A percentile compares a stretch with the other conserved stretches of the same genome.
phyloP scores from a whole-genome alignment of 2,329 filamentous ascomycete species.

The Alternaria sp. region DNA sequence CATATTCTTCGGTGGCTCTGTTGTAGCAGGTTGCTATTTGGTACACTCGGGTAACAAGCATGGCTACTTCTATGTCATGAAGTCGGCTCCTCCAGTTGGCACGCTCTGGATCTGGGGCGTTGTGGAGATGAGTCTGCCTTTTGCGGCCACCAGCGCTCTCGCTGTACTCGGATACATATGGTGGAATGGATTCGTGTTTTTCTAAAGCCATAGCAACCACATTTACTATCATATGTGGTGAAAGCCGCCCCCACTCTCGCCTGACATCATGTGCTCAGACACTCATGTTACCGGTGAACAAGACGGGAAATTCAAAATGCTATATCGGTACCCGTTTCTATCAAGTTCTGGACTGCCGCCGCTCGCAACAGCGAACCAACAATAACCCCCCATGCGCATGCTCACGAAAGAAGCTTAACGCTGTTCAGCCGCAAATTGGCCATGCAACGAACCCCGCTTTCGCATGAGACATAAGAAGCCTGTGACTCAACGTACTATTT shows the following conservation, averaged over 20 bases:
- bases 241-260: not conserved
- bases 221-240: too few relatives aligned
- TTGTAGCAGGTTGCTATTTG: conserved; percentile 76
- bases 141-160: conserved; percentile 66
- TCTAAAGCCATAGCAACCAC: conserved; percentile 31
- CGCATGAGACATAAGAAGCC: not conserved
- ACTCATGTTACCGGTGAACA: not conserved
- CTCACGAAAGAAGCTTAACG: not conserved
- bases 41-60: conserved; percentile 81
- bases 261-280: not conserved
- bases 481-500: not conserved
- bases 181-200: conserved; percentile 63
- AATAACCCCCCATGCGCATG: not conserved
- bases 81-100: conserved; percentile 85
- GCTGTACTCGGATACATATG: conserved; percentile 62
- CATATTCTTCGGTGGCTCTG: conserved; percentile 70
- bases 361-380: not conserved
- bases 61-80: conserved; percentile 89
- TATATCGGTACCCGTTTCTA: not conserved
- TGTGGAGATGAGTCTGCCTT: conserved; percentile 78
- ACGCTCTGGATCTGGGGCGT: conserved; percentile 94
- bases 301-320: not conserved
- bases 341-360: not conserved
- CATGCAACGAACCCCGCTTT: not conserved
- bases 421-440: not conserved